phyloP scores from a whole-genome alignment of 768 basidiomycete genomes.

The Fibroporia radiculosa region DNA sequence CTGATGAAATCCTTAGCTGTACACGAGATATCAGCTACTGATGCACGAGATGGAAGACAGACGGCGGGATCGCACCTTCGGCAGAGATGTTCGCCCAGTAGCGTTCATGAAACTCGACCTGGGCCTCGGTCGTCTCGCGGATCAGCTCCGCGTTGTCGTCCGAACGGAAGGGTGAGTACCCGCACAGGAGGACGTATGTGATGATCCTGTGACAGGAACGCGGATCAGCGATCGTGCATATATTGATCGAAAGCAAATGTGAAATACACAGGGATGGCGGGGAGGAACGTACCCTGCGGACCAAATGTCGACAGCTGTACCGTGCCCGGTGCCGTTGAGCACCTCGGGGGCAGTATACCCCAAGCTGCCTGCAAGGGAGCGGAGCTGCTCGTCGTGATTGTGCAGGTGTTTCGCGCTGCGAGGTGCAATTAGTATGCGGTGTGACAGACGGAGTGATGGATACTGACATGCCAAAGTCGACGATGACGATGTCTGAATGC shows the following conservation, averaged over 20 bases:
- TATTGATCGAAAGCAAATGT: too few relatives aligned
- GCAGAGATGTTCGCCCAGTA: conserved; percentile 90
- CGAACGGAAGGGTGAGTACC: conserved; percentile 90
- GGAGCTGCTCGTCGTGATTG: conserved; percentile 60
- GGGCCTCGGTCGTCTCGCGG: conserved; percentile 78
- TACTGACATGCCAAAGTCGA: conserved; percentile 91
- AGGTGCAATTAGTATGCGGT: too few relatives aligned
- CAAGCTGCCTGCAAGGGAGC: conserved; percentile 70
- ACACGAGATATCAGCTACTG: conserved; percentile 1
- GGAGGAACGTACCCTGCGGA: conserved; percentile 62
- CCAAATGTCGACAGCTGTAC: conserved; percentile 93
- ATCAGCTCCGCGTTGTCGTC: conserved; percentile 70
- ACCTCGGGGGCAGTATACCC: conserved; percentile 93
- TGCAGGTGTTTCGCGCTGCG: conserved; percentile 77
- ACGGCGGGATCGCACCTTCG: conserved; percentile 46
- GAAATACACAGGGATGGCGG: background rate
- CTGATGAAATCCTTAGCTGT: conserved; percentile 82
- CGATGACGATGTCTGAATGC: conserved; percentile 87
- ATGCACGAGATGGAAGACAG: background rate
- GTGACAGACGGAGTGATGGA: background rate
- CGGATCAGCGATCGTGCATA: too few relatives aligned
- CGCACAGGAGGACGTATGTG: conserved; percentile 90
- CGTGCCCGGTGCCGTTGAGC: conserved; percentile 72
- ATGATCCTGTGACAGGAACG: conserved; percentile 55
- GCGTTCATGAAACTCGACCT: conserved; percentile 84